Conservation (phyloP, 177 flowering plant species). For the Telopea speciosissima region DNA sequence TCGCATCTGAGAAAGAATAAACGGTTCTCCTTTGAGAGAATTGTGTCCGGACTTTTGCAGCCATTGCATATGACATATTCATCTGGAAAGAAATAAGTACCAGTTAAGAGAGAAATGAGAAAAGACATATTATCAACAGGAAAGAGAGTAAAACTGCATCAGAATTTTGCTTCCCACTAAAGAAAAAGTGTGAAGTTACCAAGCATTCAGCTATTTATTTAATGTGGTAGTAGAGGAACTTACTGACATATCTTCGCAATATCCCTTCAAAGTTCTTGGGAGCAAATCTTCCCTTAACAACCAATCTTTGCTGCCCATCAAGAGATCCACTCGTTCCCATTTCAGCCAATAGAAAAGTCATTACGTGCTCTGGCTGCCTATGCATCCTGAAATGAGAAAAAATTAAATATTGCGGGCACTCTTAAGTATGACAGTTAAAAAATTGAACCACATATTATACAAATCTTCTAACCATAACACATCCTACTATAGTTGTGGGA, state of each 20-base stretch:
- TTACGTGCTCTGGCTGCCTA: slow-evolving; percentile 95
- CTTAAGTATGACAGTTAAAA: not conserved
- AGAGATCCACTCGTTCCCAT: slow-evolving; percentile 84
- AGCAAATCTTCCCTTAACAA: slow-evolving; percentile 89
- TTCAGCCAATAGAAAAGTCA: slow-evolving; percentile 86
- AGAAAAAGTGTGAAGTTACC: not conserved
- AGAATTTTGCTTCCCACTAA: not conserved
- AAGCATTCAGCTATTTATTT: not conserved
- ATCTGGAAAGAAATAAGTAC: slow-evolving; percentile 36
- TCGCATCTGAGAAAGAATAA: slow-evolving; percentile 88
- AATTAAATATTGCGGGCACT: not conserved
- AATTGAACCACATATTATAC: not conserved
- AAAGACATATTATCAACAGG: not conserved
- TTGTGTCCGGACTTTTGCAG: slow-evolving; percentile 90
- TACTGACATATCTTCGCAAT: slow-evolving; percentile 82
- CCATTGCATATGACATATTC: slow-evolving; percentile 90
- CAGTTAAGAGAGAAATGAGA: not conserved
- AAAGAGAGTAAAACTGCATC: not conserved
- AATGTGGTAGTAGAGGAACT: slow-evolving; percentile 24
- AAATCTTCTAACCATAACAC: too few relatives aligned
- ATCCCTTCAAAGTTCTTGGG: slow-evolving; percentile 97
- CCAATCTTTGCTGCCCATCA: slow-evolving; percentile 61
- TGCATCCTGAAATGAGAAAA: slow-evolving; percentile 57
- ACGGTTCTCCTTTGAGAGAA: slow-evolving; percentile 78
- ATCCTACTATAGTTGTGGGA: not conserved